Conservation (phyloP, 805 yeast genomes). For the Metschnikowia koreensis region DNA sequence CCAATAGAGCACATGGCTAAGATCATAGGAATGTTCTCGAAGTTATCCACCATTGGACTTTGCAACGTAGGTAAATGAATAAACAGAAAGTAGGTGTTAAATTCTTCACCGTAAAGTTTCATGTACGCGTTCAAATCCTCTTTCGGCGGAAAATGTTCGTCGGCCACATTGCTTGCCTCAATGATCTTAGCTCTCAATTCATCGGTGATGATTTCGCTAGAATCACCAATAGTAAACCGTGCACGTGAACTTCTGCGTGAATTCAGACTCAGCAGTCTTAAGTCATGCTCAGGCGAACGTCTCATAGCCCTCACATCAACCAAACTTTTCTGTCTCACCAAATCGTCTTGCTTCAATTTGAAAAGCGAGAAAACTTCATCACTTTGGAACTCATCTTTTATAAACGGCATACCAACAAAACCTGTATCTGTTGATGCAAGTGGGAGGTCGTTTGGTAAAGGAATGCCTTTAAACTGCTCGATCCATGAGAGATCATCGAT, state of each 20-base stretch:
- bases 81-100: constrained; percentile 80
- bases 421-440: constrained; percentile 57
- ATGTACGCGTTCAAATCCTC: constrained; percentile 76
- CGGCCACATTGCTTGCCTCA: constrained; percentile 48
- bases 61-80: constrained; percentile 66
- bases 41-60: constrained; percentile 36
- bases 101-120: constrained; percentile 70
- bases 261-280: background rate
- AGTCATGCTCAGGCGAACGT: background rate
- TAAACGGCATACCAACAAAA: constrained; percentile 31
- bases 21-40: constrained; percentile 60
- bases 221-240: constrained; percentile 20
- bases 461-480: constrained; percentile 65
- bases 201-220: constrained; percentile 41
- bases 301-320: constrained; percentile 2
- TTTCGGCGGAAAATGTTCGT: constrained; percentile 67
- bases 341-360: constrained; percentile 63
- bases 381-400: constrained; percentile 20
- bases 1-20: constrained; percentile 87
- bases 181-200: constrained; percentile 56
- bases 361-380: constrained; percentile 60
- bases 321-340: constrained; percentile 46
- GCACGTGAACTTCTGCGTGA: constrained; percentile 13
- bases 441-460: constrained; percentile 58
- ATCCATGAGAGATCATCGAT: constrained; percentile 56